These are phyloP conservation scores for Pseudonitzschia multiseries DNA, from an alignment of 108 stramenopile genomes.

Conservation along the genomic window DNA sequence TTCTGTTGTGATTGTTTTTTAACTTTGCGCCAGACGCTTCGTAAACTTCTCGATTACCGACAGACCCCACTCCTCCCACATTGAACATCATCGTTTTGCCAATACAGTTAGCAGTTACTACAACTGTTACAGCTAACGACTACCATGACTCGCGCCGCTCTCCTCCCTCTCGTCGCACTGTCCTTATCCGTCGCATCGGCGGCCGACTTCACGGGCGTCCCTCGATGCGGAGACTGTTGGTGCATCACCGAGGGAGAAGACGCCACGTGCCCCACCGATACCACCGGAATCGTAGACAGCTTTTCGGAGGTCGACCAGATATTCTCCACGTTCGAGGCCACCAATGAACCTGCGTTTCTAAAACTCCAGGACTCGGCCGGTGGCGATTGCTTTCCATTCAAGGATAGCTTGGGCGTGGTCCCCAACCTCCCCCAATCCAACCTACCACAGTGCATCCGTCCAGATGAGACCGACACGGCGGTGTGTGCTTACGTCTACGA, in stretches of 20 bases:
- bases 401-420: conserved; percentile 16
- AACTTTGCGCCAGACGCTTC: no score
- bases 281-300: conserved; percentile 17
- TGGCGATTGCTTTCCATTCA: conserved; percentile 30
- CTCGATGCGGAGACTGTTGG: conserved; percentile 36
- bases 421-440: conserved; percentile 14
- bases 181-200: not conserved
- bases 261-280: conserved; percentile 24
- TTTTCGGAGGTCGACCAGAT: not conserved
- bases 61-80: no score
- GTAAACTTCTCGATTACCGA: no score
- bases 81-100: no score
- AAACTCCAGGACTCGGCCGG: conserved; percentile 20
- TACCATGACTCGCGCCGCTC: not conserved
- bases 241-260: conserved; percentile 14
- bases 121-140: not conserved
- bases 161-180: not conserved
- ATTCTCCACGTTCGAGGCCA: conserved; percentile 1
- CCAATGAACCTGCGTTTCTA: conserved; percentile 25
- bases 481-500: conserved; percentile 37
- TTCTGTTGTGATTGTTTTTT: no score
- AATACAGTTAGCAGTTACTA: no score
- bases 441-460: conserved; percentile 12
- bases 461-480: not conserved
- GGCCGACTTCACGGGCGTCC: not conserved